Base-by-base conservation (phyloP, 225 moss, liverwort and hornwort species). In the Climacium dendroides region DNA sequence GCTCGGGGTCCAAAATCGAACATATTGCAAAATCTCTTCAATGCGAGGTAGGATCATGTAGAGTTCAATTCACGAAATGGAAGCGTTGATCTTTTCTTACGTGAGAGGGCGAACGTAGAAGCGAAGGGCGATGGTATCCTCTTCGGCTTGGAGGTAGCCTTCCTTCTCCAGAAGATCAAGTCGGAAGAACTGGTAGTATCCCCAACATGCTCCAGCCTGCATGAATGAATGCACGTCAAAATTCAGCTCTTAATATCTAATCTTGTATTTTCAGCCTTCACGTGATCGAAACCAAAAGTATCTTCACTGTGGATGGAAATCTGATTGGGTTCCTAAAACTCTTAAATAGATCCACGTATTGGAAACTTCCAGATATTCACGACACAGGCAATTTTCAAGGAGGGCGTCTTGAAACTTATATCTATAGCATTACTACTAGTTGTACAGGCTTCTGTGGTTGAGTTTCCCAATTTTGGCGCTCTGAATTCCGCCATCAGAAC, bases 131-230 rank as follows among this genome's bases (percentile, higher is more conserved):
- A 95, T 91, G 87, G 88, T 87, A 84, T 95, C 93, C 77, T 94
- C 94, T 34, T 91, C 92, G 30, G 91, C 88, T 74, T 90, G 93
- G 69, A 95, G 91, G 69, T 95, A 95, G 32, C 93, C 94, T 85
- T 95, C 94, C 70, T 95, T 95, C 89, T 95, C 94, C 34, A 95
- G 82, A 80, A 95, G 89, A 77, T 95, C 92, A 34, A 95, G 92
- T 50, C 93, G 86, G 86, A 93, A 92, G 79, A 93, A 95, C 74
- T 95, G 94, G 83, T 95, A 95, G 71, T 95, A 95, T 50, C 94
- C 94, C 94, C 93, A 95, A 67, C 94, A 95, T 70, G 94, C 94
- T 48, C 94, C 94, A 78, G 87, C 91, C 94, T 95, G 78, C 67
- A 64, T 39, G 26, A 13, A 61, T 92, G 54, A 55, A 85, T 73